Evolutionary conservation across 495 filamentous ascomycete genomes (phyloP).

Genomic region (Tuber indicum): DNA sequence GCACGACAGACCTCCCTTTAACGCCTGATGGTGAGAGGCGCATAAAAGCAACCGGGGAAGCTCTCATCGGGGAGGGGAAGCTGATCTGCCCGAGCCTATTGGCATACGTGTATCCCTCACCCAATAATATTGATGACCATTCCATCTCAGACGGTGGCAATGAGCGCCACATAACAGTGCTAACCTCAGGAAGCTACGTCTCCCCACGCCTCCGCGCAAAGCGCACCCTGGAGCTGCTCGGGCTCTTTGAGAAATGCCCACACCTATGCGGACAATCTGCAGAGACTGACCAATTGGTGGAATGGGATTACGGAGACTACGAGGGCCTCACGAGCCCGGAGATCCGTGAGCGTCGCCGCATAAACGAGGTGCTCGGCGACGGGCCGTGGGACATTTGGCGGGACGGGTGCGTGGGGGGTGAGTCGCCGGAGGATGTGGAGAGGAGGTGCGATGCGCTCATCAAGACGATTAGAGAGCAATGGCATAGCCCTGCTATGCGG

Average conservation of each 20-base stretch:
- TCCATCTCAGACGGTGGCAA: not conserved
- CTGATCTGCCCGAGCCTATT: slow-evolving; percentile 79
- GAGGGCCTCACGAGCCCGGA: slow-evolving; percentile 76
- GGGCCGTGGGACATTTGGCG: slow-evolving; percentile 75
- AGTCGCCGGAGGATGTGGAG: slow-evolving; percentile 59
- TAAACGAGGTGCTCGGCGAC: slow-evolving; percentile 54
- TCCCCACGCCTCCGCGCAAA: slow-evolving; percentile 81
- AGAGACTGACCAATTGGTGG: slow-evolving; percentile 64
- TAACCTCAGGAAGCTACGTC: slow-evolving; percentile 52
- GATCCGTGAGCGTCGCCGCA: slow-evolving; percentile 58
- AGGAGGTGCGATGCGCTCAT: slow-evolving; percentile 69
- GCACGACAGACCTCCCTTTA: slow-evolving; percentile 74
- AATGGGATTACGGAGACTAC: slow-evolving; percentile 96
- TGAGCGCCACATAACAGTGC: not conserved
- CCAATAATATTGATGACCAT: not conserved
- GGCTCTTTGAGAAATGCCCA: slow-evolving; percentile 45
- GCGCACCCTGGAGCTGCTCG: slow-evolving; percentile 83
- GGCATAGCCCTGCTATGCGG: slow-evolving; percentile 42
- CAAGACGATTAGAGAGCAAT: slow-evolving; percentile 57
- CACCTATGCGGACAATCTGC: slow-evolving; percentile 43
- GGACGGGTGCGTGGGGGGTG: slow-evolving; percentile 38
- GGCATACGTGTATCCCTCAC: slow-evolving; percentile 55
- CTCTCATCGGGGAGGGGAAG: slow-evolving; percentile 75
- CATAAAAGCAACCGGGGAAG: slow-evolving; percentile 72
- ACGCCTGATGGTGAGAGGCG: slow-evolving; percentile 82